These are phyloP conservation scores for Ganoderma multipileum DNA, from an alignment of 1,284 basidiomycete species.

Conservation along the genomic window DNA sequence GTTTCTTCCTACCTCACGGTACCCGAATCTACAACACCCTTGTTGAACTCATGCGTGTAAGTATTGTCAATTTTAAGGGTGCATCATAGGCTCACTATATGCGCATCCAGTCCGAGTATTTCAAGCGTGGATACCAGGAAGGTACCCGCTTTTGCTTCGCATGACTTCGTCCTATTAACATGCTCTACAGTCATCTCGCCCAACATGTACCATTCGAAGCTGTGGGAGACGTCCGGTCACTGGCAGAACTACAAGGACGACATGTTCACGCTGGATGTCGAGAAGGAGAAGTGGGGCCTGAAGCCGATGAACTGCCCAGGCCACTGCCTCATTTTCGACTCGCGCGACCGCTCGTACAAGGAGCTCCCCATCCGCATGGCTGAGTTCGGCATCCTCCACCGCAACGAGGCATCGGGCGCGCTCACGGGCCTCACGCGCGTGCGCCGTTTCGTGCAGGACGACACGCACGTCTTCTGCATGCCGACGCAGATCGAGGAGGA, in stretches of 20 bases:
- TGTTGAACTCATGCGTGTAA: slow-evolving; percentile 87
- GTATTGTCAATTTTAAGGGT: slow-evolving; percentile 37
- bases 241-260: slow-evolving; percentile 98
- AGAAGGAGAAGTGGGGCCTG: slow-evolving; percentile 94
- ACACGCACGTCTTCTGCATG: slow-evolving; percentile 98
- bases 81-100: slow-evolving; percentile 6
- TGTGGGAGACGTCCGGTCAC: slow-evolving; percentile 99
- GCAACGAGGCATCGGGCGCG: slow-evolving; percentile 97
- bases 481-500: slow-evolving; percentile 93
- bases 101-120: slow-evolving; percentile 72
- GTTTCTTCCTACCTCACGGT: slow-evolving; percentile 98
- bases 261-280: slow-evolving; percentile 95
- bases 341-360: slow-evolving; percentile 92
- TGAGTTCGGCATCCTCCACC: slow-evolving; percentile 97
- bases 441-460: slow-evolving; percentile 96
- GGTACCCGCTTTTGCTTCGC: slow-evolving; percentile 46
- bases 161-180: slow-evolving; percentile 4
- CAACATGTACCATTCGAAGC: slow-evolving; percentile 96
- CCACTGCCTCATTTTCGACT: slow-evolving; percentile 96
- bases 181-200: slow-evolving; percentile 85
- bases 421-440: slow-evolving; percentile 95
- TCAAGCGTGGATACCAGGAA: slow-evolving; percentile 89
- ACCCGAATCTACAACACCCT: slow-evolving; percentile 97
- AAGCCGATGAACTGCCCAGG: slow-evolving; percentile 99
- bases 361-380: slow-evolving; percentile 98